Evolutionary conservation across 2,329 filamentous ascomycete genomes (phyloP).

Genomic region (Tolypocladium nubicola): DNA sequence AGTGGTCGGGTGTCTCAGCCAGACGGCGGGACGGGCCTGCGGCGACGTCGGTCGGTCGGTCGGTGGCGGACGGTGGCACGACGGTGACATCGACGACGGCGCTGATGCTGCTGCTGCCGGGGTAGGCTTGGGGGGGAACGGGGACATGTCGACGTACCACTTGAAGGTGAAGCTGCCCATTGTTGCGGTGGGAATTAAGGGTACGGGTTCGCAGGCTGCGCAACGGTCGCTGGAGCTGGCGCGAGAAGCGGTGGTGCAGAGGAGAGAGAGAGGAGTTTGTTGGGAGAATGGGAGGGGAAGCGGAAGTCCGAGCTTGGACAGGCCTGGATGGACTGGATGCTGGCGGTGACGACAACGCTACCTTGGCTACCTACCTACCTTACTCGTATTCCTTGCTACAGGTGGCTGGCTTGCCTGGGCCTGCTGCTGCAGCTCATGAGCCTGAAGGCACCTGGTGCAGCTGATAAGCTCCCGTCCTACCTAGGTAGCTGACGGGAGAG

Average conservation of each 20-base stretch:
- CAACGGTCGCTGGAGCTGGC: neutral
- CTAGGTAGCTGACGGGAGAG: neutral
- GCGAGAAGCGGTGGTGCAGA: neutral
- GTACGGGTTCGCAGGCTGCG: neutral
- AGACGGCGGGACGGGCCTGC: neutral
- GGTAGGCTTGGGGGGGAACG: conserved; percentile 1
- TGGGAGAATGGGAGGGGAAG: neutral
- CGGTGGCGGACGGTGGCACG: neutral
- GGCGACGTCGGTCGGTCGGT: neutral
- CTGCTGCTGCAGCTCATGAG: neutral
- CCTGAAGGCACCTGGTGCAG: neutral
- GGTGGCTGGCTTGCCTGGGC: neutral
- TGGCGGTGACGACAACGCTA: conserved; percentile 1
- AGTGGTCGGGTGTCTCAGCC: neutral
- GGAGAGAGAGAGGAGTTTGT: neutral
- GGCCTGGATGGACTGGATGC: neutral
- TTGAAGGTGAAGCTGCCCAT: conserved; percentile 63
- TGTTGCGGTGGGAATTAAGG: conserved; percentile 13
- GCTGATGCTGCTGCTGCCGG: neutral
- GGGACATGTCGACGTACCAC: conserved; percentile 41
- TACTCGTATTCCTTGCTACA: neutral
- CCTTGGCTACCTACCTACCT: neutral
- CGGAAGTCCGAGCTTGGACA: neutral
- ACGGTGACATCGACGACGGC: neutral
- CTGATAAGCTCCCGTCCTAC: neutral